These are phyloP conservation scores for Globisporangium viniferum DNA, from an alignment of 352 stramenopile genomes.

Conservation along the genomic window DNA sequence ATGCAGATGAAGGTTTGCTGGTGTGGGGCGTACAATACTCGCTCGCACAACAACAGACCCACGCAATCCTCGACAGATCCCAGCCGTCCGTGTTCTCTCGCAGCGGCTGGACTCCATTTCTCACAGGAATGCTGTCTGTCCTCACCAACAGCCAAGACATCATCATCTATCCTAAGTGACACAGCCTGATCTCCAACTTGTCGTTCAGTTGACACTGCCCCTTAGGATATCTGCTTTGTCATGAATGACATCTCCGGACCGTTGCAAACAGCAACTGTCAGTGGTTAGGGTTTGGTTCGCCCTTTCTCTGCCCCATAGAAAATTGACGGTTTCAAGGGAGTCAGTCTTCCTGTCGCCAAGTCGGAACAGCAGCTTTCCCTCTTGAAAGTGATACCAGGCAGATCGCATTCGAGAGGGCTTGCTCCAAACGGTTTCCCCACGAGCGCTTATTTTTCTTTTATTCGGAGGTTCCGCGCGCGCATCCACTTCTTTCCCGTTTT, in stretches of 20 bases:
- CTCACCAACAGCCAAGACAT: not conserved
- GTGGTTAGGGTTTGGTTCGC: not conserved
- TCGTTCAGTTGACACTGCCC: not conserved
- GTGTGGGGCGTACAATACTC: not conserved
- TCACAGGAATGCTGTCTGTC: not conserved
- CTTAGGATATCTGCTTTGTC: not conserved
- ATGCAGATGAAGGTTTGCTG: conserved; percentile 1
- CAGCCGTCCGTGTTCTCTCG: not conserved
- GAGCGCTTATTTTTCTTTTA: conserved; percentile 28
- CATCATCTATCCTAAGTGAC: not conserved
- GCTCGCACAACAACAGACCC: not conserved
- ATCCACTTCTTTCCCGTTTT: conserved; percentile 10
- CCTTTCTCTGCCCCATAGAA: not conserved
- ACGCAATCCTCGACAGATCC: not conserved
- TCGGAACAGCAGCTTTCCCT: not conserved
- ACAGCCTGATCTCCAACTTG: too few species aligned
- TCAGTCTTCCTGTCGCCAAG: not conserved
- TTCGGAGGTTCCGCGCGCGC: conserved; percentile 41
- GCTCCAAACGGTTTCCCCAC: not conserved
- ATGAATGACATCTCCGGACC: not conserved
- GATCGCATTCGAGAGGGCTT: not conserved
- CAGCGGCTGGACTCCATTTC: conserved; percentile 4
- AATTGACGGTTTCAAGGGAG: not conserved
- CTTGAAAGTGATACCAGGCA: not conserved
- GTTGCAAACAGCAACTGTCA: not conserved